phyloP scores from a whole-genome alignment of 345 rosid species.

The Citrus mangshanensis region DNA sequence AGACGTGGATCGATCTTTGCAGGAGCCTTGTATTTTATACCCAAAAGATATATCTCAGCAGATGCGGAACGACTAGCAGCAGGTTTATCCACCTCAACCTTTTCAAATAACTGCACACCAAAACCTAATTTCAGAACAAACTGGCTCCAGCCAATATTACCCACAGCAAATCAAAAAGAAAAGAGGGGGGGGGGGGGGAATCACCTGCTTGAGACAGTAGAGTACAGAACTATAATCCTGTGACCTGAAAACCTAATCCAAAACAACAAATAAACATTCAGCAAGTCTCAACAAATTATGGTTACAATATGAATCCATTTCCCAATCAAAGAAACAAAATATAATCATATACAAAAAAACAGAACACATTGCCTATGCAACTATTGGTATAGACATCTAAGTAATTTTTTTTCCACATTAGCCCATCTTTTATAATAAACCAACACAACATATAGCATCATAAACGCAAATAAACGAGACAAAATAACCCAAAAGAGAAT shows the following conservation, averaged over 20 bases:
- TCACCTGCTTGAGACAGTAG: slow-evolving; percentile 75
- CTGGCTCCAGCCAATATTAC: background rate
- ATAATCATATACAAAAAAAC: too few relatives aligned
- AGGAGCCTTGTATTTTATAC: slow-evolving; percentile 83
- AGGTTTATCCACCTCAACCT: slow-evolving; percentile 92
- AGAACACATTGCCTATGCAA: background rate
- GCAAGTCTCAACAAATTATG: background rate
- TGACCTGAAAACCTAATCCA: slow-evolving; percentile 79
- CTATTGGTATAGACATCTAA: background rate
- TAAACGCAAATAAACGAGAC: background rate
- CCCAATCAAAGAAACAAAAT: background rate
- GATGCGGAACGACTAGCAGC: slow-evolving; percentile 90
- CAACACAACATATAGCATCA: background rate
- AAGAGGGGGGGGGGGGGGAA: too few relatives aligned
- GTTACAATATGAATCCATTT: background rate
- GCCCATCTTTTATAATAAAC: background rate
- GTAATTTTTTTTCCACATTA: too few relatives aligned
- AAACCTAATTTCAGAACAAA: slow-evolving; percentile 13
- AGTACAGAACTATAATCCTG: slow-evolving; percentile 80
- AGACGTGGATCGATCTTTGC: slow-evolving; percentile 86
- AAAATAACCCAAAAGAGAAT: background rate
- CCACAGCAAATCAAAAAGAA: background rate
- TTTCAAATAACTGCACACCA: slow-evolving; percentile 69
- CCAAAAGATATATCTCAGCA: slow-evolving; percentile 88
- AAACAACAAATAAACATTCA: background rate